Evolutionary conservation across 306 rosid genomes (phyloP).

Genomic region (Arachis stenosperma): DNA sequence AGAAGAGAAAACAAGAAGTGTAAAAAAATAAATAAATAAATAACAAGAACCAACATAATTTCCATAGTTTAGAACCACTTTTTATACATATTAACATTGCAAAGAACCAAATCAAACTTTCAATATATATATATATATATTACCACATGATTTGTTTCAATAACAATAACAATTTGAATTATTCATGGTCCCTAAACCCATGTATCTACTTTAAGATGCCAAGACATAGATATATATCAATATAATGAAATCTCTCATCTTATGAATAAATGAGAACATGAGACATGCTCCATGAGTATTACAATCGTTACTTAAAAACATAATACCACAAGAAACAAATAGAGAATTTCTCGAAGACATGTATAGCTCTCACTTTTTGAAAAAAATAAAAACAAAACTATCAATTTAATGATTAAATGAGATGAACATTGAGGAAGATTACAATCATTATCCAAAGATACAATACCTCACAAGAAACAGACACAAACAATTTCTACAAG

Average conservation of each 20-base stretch:
- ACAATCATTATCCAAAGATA: background rate
- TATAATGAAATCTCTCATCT: background rate
- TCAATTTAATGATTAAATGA: no score
- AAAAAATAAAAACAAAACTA: no score
- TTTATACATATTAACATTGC: background rate
- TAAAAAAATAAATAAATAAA: background rate
- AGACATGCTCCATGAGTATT: background rate
- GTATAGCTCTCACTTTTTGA: no score
- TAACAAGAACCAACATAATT: constrained; percentile 3
- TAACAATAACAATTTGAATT: background rate
- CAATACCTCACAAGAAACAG: background rate
- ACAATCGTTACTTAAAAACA: background rate
- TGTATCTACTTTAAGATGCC: background rate
- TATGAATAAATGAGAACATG: background rate
- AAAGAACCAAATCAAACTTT: constrained; percentile 16
- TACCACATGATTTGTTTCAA: constrained; percentile 3
- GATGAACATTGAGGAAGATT: background rate
- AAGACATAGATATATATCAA: background rate
- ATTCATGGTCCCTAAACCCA: background rate
- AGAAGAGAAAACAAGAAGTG: background rate
- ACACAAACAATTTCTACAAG: background rate
- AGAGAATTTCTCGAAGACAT: background rate
- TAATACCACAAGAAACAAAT: background rate
- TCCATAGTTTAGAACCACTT: background rate
- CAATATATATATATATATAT: background rate